phyloP scores from a whole-genome alignment of 176 grass and related monocot genomes.

The Rhynchospora breviuscula region DNA sequence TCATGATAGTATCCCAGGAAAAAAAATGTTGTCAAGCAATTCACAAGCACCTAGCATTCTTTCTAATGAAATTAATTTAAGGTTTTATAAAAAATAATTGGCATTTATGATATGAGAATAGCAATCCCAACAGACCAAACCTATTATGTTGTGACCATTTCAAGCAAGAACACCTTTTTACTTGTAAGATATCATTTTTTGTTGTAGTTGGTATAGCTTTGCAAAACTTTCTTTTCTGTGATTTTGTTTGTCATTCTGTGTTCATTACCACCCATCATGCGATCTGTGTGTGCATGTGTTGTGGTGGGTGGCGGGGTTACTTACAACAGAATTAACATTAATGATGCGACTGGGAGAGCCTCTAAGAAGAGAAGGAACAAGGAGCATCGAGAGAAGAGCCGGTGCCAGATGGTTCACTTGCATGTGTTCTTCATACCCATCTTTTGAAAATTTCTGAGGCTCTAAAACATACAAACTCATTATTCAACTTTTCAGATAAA shows the following conservation, averaged over 20 bases:
- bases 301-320: slow-evolving; percentile 14
- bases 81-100: not conserved
- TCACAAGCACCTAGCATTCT: not conserved
- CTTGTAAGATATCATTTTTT: not conserved
- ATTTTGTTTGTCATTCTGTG: not conserved
- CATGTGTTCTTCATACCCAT: slow-evolving; percentile 92
- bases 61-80: not conserved
- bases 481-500: slow-evolving; percentile 7
- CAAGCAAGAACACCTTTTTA: not conserved
- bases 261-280: not conserved
- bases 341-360: slow-evolving; percentile 95
- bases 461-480: slow-evolving; percentile 32
- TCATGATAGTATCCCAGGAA: not conserved
- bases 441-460: slow-evolving; percentile 79
- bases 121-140: not conserved
- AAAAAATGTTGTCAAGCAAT: not conserved
- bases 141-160: not conserved
- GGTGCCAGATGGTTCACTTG: slow-evolving; percentile 99
- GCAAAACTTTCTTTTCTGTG: no score
- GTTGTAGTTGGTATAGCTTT: not conserved
- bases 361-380: slow-evolving; percentile 91
- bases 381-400: slow-evolving; percentile 67
- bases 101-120: not conserved
- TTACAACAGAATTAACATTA: slow-evolving; percentile 92
- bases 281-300: not conserved